Base-by-base conservation (phyloP, 805 yeast species). In the Yamadazyma kitorensis region DNA sequence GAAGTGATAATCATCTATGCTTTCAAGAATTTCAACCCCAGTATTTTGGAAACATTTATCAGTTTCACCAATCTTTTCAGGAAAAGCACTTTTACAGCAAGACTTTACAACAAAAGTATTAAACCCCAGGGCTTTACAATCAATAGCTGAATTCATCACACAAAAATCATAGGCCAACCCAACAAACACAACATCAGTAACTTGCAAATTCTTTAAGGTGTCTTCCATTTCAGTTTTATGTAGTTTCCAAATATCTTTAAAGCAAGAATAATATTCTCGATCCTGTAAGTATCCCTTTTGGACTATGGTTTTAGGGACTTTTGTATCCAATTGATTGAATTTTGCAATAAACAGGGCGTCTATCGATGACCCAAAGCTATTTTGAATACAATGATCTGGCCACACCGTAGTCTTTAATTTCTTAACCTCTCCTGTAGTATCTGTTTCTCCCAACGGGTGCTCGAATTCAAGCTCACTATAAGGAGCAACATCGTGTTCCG, bases 321-420 rank as follows among this genome's bases (percentile, higher is more conserved):
- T 52, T 4, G 43, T 40, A 38, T 63, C 61, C 27, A 68, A 48
- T 21, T 47, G 47, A 38, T 42, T 49, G 34, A 76, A 57, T 1
- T 45, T 49, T 9, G 54, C 51, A 32, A 58, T 45, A 34, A 87
- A 65, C 41, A 64, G 74, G 0, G 56, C 44, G 4, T 86, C 84
- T 21, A 84, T 66, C 23, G 71, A 67, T 0, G 89, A 72, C 0
- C 97, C 98, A 4, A 44, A 31, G 0, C 88, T 68, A 33, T 70
- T 68, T 49, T 86, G 89, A 11, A 89, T 75, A 56, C 97, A 89
- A 54, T 89, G 98, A 36, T 76, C 89, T 0, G 98, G 97, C 97
- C 97, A 89, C 3, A 87, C 67, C 0, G 71, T 68, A 43, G 78
- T 79, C 4, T 40, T 47, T 23, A 60, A 41, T 10, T 53, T 51